Percentiles rank a stretch among this genome's conserved stretches.
These are phyloP conservation scores for Scytalidium lignicola DNA, from an alignment of 2,329 filamentous ascomycete genomes.

Conservation along the genomic window DNA sequence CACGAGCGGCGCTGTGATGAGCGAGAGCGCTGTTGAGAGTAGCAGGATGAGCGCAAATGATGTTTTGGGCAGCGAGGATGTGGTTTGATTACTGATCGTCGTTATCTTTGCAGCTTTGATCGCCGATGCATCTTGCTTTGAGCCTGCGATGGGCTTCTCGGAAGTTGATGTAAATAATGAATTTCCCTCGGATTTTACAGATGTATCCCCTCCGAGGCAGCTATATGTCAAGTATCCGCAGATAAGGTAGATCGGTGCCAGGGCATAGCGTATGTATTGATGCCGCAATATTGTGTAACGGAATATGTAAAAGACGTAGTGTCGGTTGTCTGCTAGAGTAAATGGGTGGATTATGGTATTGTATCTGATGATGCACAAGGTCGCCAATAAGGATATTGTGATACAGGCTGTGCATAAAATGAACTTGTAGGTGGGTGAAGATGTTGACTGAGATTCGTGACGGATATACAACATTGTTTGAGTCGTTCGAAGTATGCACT, in stretches of 20 bases:
- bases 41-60: conserved; percentile 56
- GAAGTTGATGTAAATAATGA: background rate
- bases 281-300: conserved; percentile 70
- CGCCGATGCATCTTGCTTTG: background rate
- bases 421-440: background rate
- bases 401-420: conserved; percentile 1
- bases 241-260: conserved; percentile 64
- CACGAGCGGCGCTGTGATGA: conserved; percentile 85
- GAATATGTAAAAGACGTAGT: conserved; percentile 97
- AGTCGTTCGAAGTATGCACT: background rate
- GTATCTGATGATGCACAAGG: conserved; percentile 55
- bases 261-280: conserved; percentile 57
- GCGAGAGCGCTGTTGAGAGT: conserved; percentile 66
- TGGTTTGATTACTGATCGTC: conserved; percentile 8
- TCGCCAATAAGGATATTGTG: conserved; percentile 15
- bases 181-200: background rate
- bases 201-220: conserved; percentile 44
- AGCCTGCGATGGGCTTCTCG: background rate
- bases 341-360: conserved; percentile 97
- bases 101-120: conserved; percentile 16
- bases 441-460: background rate
- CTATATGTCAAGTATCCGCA: conserved; percentile 66
- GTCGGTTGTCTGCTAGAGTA: conserved; percentile 90
- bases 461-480: background rate
- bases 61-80: conserved; percentile 28